Conservation (phyloP, 805 yeast genomes). For the Candida multigemmis region DNA sequence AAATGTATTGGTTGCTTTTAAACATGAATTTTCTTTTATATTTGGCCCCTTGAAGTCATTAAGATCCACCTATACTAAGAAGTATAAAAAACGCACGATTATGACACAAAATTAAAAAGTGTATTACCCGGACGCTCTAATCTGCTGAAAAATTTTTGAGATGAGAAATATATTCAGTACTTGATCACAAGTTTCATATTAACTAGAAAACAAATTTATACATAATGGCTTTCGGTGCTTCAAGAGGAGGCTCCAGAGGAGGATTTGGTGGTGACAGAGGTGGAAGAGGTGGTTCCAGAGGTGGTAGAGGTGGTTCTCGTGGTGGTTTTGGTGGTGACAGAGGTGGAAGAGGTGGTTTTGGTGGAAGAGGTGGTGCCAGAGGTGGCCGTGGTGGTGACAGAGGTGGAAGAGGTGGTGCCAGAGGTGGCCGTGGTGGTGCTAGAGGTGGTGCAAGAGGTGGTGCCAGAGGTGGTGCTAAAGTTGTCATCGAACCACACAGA, state of each 20-base stretch:
- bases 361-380: conserved; percentile 20
- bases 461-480: conserved; percentile 89
- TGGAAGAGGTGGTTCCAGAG: conserved; percentile 37
- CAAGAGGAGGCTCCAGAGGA: conserved; percentile 55
- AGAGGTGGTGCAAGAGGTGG: conserved; percentile 74
- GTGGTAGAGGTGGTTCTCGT: conserved; percentile 36
- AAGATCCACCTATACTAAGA: too few species aligned
- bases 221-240: conserved; percentile 67
- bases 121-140: too few species aligned
- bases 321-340: conserved; percentile 49
- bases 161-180: too few species aligned
- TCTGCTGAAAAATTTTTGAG: too few species aligned
- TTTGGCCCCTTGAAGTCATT: too few species aligned
- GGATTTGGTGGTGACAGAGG: conserved; percentile 45
- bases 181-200: conserved; percentile 1
- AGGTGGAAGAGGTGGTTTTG: conserved; percentile 48
- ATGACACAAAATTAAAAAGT: too few species aligned
- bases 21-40: too few species aligned
- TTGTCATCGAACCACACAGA: conserved; percentile 96
- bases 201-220: conserved; percentile 1
- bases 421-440: conserved; percentile 47
- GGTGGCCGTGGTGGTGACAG: conserved; percentile 23
- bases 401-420: conserved; percentile 29
- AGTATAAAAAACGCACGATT: too few species aligned
- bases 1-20: too few species aligned